Evolutionary conservation across 2,329 filamentous ascomycete species (phyloP), one percentile per base, ranked within the genome.

Genomic region (Cyphellophora europaea): DNA sequence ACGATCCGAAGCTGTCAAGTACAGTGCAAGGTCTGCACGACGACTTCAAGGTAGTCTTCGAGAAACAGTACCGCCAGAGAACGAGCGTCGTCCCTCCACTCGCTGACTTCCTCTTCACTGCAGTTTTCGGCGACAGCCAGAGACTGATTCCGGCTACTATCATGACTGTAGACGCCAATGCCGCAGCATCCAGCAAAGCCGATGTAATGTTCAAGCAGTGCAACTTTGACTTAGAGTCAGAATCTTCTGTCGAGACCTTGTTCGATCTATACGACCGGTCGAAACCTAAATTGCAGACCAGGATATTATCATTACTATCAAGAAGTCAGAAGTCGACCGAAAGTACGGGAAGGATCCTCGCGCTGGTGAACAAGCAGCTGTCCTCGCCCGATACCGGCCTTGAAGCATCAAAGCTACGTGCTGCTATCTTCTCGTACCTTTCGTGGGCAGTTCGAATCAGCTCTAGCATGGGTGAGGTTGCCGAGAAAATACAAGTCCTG

Each of bases 141-240:
- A 78, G 87, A 19, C 86, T 95, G 49, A 57, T 95, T 10, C 82
- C 89, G 1, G 82, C 86, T 1, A 61, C 96, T 1, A 87, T 83
- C 53, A 87, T 88, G 4, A 80, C 86, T 16, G 79, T 86, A 1
- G 88, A 88, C 57, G 65, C 78, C 2, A 91, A 95, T 45, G 85
- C 79, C 21, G 74, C 81, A 6, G 78, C 95, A 23, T 78, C 83
- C 8, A 77, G 82, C n/a, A 65, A 85, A n/a, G 89, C 84, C 0
- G 86, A 95, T 37, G 87, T 94, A 49, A 74, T 93, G 32, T 60
- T 96, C 45, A 98, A 95, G 59, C 72, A 88, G 45, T 82, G 75
- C 18, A 71, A 67, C 17, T 65, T 74, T 6, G 65, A 75, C 2
- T 63, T 95, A 16, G 89, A 96, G 54, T 72, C 85, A 42, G 50